These are phyloP conservation scores for Camellia lanceoleosa DNA, from an alignment of 148 eudicot genomes.

Conservation along the genomic window DNA sequence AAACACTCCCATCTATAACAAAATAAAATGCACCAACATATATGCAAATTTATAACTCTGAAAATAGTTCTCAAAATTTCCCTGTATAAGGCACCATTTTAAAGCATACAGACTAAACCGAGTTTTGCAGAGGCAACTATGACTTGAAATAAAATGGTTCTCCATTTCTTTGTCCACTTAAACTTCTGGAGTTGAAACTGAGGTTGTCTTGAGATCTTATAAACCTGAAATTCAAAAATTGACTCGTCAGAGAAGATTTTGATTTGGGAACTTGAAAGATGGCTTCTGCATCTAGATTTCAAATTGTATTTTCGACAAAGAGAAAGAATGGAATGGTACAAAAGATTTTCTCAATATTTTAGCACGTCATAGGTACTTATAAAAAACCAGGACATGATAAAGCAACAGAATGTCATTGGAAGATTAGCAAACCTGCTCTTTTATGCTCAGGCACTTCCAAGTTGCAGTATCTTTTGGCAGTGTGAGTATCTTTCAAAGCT, in stretches of 20 bases:
- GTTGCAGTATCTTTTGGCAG: constrained; percentile 1
- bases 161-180: background rate
- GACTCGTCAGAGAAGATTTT: background rate
- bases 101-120: background rate
- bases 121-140: background rate
- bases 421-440: constrained; percentile 3
- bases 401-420: background rate
- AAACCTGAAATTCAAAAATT: too few species aligned
- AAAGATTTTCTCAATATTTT: background rate
- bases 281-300: too few species aligned
- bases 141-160: background rate
- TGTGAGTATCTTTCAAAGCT: background rate
- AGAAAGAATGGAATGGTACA: background rate
- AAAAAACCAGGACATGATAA: background rate
- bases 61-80: background rate
- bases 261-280: background rate
- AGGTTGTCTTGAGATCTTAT: background rate
- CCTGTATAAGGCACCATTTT: background rate
- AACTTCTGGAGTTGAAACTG: background rate
- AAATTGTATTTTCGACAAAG: background rate
- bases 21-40: too few species aligned
- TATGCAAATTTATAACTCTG: background rate
- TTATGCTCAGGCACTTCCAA: background rate
- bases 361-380: background rate
- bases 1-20: background rate